Conservation (phyloP, 2,329 filamentous ascomycete species). For the Epichloe uncinata region DNA sequence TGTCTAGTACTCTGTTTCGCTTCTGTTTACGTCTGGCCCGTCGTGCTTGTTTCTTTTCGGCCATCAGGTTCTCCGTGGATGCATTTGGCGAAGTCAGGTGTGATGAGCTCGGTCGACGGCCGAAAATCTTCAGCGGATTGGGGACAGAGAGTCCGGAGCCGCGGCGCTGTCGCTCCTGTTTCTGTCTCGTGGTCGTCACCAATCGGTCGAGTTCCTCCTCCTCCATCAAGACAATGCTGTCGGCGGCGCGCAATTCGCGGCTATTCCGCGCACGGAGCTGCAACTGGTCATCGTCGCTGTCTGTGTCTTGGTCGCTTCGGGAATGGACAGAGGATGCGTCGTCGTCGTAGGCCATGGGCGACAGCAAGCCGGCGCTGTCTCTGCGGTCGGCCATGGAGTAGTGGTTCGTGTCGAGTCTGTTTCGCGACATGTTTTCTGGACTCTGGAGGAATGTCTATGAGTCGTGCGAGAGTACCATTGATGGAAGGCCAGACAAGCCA, state of each 20-base stretch:
- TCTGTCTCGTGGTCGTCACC: slow-evolving; percentile 37
- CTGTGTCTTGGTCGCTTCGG: slow-evolving; percentile 59
- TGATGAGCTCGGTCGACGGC: slow-evolving; percentile 23
- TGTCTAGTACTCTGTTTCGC: slow-evolving; percentile 36
- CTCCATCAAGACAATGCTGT: slow-evolving; percentile 58
- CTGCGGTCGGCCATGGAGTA: slow-evolving; percentile 10
- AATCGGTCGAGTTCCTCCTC: slow-evolving; percentile 58
- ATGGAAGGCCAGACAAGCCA: background rate
- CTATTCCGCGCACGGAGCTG: slow-evolving; percentile 53
- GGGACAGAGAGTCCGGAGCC: slow-evolving; percentile 36
- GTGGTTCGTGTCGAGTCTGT: slow-evolving; percentile 11
- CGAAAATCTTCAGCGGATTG: slow-evolving; percentile 34
- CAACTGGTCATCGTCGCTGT: slow-evolving; percentile 63
- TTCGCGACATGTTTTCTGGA: slow-evolving; percentile 8
- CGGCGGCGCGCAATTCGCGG: slow-evolving; percentile 54
- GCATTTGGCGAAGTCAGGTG: slow-evolving; percentile 23
- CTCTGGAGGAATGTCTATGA: background rate
- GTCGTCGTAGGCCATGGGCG: slow-evolving; percentile 51
- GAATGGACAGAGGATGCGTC: slow-evolving; percentile 55
- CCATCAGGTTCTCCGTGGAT: slow-evolving; percentile 34
- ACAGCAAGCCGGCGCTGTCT: slow-evolving; percentile 39
- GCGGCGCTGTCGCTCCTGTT: slow-evolving; percentile 36
- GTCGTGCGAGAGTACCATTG: background rate
- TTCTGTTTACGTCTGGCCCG: slow-evolving; percentile 38
- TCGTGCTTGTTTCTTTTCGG: slow-evolving; percentile 36